phyloP scores from a whole-genome alignment of 1,284 basidiomycete species.

The Athelia psychrophila region DNA sequence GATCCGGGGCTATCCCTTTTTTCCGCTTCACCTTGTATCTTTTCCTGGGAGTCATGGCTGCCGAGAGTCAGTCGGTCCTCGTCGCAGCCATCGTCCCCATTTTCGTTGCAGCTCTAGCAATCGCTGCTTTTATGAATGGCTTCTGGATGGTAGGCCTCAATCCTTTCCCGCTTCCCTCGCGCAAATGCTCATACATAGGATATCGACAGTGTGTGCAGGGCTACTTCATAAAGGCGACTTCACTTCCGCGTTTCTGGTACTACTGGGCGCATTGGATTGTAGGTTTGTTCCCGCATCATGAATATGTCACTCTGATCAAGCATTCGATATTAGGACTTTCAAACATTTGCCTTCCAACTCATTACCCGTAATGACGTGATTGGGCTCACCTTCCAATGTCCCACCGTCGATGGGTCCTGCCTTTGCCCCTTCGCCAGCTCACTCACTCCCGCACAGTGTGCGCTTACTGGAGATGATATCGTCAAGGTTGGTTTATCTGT shows the following conservation, averaged over 20 bases:
- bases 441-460: conserved; percentile 20
- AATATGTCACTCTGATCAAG: background rate
- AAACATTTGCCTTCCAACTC: conserved; percentile 41
- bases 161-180: conserved; percentile 1
- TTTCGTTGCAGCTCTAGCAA: conserved; percentile 60
- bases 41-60: conserved; percentile 54
- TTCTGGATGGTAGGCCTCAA: conserved; percentile 52
- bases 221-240: conserved; percentile 45
- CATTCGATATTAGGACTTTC: conserved; percentile 53
- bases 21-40: conserved; percentile 55
- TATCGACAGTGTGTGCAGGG: conserved; percentile 30
- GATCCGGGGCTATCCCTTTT: conserved; percentile 44
- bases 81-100: conserved; percentile 53
- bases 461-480: conserved; percentile 28
- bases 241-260: conserved; percentile 59
- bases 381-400: conserved; percentile 45
- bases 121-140: conserved; percentile 56
- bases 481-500: conserved; percentile 15
- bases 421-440: conserved; percentile 27
- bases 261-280: conserved; percentile 28
- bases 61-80: conserved; percentile 53
- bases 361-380: conserved; percentile 47
- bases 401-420: conserved; percentile 14
- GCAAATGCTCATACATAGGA: no score
- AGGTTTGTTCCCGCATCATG: background rate